phyloP scores from a whole-genome alignment of 2,329 filamentous ascomycete species.

The Samsoniella hepiali region DNA sequence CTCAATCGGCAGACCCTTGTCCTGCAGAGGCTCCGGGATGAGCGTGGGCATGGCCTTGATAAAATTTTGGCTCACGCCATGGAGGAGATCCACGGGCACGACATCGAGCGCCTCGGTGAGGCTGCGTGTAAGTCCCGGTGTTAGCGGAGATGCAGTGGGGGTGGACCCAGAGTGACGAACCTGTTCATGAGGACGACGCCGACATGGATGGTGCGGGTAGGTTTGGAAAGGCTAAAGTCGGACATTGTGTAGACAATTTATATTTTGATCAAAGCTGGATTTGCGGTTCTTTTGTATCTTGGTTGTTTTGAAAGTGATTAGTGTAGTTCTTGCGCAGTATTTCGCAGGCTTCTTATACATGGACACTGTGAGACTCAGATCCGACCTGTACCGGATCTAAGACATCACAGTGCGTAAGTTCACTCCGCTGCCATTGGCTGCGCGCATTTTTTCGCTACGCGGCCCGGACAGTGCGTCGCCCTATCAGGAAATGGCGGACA shows the following conservation, averaged over 20 bases:
- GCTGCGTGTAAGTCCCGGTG: constrained; percentile 21
- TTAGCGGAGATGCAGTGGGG: background rate
- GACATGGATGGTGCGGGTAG: constrained; percentile 26
- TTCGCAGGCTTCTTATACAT: constrained; percentile 9
- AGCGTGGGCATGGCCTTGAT: constrained; percentile 23
- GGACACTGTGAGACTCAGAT: background rate
- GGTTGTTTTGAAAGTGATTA: background rate
- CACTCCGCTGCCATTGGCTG: background rate
- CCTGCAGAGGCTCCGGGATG: constrained; percentile 19
- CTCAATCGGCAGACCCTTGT: constrained; percentile 28
- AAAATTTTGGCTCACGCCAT: constrained; percentile 22
- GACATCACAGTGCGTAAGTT: background rate
- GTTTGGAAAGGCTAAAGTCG: constrained; percentile 26
- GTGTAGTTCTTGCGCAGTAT: background rate
- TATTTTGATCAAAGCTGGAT: background rate
- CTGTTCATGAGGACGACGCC: constrained; percentile 31
- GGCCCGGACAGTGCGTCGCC: background rate
- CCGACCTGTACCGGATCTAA: constrained; percentile 8
- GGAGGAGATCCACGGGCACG: constrained; percentile 32
- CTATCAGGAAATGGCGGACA: background rate
- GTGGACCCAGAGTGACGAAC: constrained; percentile 19
- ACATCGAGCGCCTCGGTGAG: constrained; percentile 35
- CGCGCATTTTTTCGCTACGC: background rate
- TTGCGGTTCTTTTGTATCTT: background rate
- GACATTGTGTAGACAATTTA: background rate